These are phyloP conservation scores for Skeletonema marinoi DNA, from an alignment of 108 stramenopile genomes.

Conservation along the genomic window DNA sequence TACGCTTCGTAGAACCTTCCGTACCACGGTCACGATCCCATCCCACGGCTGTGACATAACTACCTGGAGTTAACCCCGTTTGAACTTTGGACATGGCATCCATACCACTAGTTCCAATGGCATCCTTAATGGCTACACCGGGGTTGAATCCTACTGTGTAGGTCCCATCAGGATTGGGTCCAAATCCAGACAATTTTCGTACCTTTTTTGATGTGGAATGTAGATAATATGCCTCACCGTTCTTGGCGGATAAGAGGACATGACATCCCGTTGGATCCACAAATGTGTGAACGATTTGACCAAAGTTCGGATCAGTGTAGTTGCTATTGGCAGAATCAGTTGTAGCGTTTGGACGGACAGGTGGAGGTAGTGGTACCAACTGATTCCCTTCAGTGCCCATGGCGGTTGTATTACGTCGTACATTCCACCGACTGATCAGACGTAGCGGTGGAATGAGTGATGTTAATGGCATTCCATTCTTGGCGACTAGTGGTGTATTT, in stretches of 20 bases:
- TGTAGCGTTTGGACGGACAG: slow-evolving; percentile 33
- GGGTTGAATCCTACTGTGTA: slow-evolving; percentile 24
- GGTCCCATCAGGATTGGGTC: slow-evolving; percentile 68
- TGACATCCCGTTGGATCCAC: slow-evolving; percentile 87
- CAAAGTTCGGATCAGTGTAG: slow-evolving; percentile 50
- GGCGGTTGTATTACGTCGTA: slow-evolving; percentile 36
- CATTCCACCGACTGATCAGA: slow-evolving; percentile 56
- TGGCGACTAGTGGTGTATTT: not conserved
- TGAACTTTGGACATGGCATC: slow-evolving; percentile 46
- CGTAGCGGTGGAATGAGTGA: slow-evolving; percentile 44
- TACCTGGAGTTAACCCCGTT: slow-evolving; percentile 67
- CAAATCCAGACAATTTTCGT: slow-evolving; percentile 74
- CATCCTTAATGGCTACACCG: slow-evolving; percentile 33
- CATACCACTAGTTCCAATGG: not conserved
- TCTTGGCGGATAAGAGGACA: slow-evolving; percentile 69
- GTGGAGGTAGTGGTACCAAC: slow-evolving; percentile 46
- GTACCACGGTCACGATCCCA: slow-evolving; percentile 87
- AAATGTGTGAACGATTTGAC: slow-evolving; percentile 70
- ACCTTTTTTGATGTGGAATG: slow-evolving; percentile 61
- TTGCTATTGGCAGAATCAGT: slow-evolving; percentile 29
- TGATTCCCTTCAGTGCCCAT: slow-evolving; percentile 69
- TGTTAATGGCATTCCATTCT: slow-evolving; percentile 17
- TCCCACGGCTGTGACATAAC: slow-evolving; percentile 82
- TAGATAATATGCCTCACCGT: slow-evolving; percentile 83
- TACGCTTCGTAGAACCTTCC: slow-evolving; percentile 76